Base-by-base conservation (phyloP, 805 yeast species). In the Suhomyces canberraensis region DNA sequence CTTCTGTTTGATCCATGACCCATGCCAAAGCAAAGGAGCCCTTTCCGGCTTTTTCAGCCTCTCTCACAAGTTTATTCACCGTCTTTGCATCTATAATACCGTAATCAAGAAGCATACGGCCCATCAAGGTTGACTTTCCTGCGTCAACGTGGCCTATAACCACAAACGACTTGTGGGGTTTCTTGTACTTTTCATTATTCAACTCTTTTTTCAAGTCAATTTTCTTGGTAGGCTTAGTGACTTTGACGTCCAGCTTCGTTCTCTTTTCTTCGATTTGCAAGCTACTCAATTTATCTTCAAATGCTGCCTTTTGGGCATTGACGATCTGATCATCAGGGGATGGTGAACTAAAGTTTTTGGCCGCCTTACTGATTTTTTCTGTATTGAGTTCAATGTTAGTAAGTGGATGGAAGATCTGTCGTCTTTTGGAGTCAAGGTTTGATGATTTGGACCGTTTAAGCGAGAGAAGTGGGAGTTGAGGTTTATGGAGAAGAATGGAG, bases 91-190 rank as follows among this genome's bases (percentile, higher is more conserved):
- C 84, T 4, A 85, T 79, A 2, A 79, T 78, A 6, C 84, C 83
- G 18, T 75, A 57, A 48, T 84, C 91, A 41, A 76, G 79, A 27
- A 85, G 56, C 25, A 85, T 56, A 31, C 93, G 60, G 5, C 95
- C 95, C 76, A 84, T 76, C 34, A 85, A 66, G 1, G 95, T 85
- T 2, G 89, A 81, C 51, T 85, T 85, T 11, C 95, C 95, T 0
- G 91, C 86, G 58, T 85, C 95, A 5, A 85, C 91, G 56, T 85
- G 95, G 8, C 95, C 93, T 46, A 85, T 82, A 3, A 85, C 88
- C 22, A 84, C 89, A 49, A 83, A 83, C n/a, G 84, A 75, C 33
- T 80, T 61, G 37, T 68, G 73, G 2, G 85, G 84, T 47, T 79
- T 79, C 25, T 45, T 33, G 42, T 52, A 62, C 8, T 54, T 36